These are phyloP conservation scores for Jamesozyma rosinii DNA, from an alignment of 805 yeast species.

Conservation along the genomic window DNA sequence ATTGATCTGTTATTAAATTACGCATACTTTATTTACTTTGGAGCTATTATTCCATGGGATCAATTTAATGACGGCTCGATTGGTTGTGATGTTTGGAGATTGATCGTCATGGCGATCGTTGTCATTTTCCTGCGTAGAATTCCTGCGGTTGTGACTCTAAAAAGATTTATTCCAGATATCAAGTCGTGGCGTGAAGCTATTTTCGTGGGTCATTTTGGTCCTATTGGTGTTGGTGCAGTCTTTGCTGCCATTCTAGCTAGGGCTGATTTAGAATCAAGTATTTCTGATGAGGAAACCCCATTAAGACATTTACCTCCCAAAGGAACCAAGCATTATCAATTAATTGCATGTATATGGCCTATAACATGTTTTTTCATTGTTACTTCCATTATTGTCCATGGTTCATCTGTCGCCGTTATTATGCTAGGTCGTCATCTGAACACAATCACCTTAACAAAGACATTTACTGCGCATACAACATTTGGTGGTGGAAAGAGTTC, in stretches of 20 bases:
- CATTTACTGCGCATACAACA: conserved; percentile 65
- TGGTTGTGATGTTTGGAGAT: conserved; percentile 72
- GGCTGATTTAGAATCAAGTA: conserved; percentile 50
- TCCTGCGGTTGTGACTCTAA: conserved; percentile 68
- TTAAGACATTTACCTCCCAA: conserved; percentile 38
- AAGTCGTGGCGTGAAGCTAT: conserved; percentile 89
- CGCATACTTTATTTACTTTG: conserved; percentile 82
- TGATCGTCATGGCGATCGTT: conserved; percentile 64
- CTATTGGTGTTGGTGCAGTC: conserved; percentile 90
- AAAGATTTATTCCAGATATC: conserved; percentile 77
- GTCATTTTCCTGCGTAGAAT: conserved; percentile 68
- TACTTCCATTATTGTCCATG: conserved; percentile 80
- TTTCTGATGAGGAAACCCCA: conserved; percentile 49
- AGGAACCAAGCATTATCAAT: conserved; percentile 45
- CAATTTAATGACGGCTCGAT: conserved; percentile 52
- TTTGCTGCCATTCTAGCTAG: conserved; percentile 77
- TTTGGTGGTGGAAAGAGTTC: conserved; percentile 47
- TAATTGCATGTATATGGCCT: conserved; percentile 71
- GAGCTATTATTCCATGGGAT: conserved; percentile 85
- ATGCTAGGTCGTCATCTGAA: conserved; percentile 79
- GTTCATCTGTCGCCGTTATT: conserved; percentile 73
- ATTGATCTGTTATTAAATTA: conserved; percentile 75
- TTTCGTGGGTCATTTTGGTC: conserved; percentile 93
- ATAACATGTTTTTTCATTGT: conserved; percentile 70
- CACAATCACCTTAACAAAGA: conserved; percentile 86